Percentiles rank a stretch among this genome's conserved stretches.
phyloP scores from a whole-genome alignment of 768 basidiomycete genomes.

The Panaeolus cyanescens region DNA sequence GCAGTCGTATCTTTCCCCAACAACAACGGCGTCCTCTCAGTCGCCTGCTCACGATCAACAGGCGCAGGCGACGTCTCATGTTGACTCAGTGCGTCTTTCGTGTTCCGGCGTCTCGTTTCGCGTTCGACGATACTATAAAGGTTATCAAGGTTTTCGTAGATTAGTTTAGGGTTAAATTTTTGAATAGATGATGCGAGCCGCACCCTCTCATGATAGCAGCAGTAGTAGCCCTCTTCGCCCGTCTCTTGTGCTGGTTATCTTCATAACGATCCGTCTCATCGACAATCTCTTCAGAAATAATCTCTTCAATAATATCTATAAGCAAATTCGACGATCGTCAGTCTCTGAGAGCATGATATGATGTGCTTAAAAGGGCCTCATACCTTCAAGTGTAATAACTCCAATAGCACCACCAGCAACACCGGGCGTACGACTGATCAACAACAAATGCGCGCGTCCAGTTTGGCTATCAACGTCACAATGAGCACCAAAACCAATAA shows the following conservation, averaged over 20 bases:
- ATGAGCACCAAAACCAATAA: background rate
- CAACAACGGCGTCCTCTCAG: background rate
- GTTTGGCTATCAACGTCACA: constrained; percentile 64
- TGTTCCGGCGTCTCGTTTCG: constrained; percentile 2
- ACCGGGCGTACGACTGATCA: constrained; percentile 86
- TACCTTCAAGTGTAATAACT: constrained; percentile 86
- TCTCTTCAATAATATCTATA: constrained; percentile 85
- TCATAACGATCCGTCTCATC: constrained; percentile 93
- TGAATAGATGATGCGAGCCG: too few species aligned
- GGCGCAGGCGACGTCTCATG: background rate
- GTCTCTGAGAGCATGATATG: background rate
- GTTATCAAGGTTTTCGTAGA: background rate
- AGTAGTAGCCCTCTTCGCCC: constrained; percentile 71
- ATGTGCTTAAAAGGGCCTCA: constrained; percentile 9
- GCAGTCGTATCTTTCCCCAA: background rate
- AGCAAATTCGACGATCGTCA: background rate
- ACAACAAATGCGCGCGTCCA: constrained; percentile 87
- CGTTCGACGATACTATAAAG: constrained; percentile 19
- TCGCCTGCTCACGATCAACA: background rate
- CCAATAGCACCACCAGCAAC: constrained; percentile 82
- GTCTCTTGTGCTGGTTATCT: constrained; percentile 79
- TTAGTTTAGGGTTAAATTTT: background rate
- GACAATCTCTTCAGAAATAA: constrained; percentile 93
- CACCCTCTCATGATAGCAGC: constrained; percentile 81
- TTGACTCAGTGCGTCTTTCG: background rate